Conservation (phyloP, 257 asterid genomes). For the Thymus mandschuricus region DNA sequence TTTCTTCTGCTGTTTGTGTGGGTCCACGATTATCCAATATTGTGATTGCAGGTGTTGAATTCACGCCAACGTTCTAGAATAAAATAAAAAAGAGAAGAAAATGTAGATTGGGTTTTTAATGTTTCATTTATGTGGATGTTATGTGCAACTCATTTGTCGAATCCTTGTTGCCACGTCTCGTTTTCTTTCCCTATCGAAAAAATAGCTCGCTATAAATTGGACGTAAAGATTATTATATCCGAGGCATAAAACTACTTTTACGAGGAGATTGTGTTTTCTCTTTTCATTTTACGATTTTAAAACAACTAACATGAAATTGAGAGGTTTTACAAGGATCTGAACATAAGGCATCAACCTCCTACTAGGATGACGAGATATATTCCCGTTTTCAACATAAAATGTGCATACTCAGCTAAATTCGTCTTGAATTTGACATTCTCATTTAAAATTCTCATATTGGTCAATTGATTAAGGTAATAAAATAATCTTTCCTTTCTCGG, state of each 20-base stretch:
- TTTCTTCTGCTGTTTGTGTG: not conserved
- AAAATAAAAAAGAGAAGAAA: not conserved
- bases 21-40: slow-evolving; percentile 16
- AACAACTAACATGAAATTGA: too few species aligned
- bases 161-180: not conserved
- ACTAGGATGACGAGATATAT: too few species aligned
- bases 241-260: not conserved
- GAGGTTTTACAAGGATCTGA: too few species aligned
- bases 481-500: not conserved
- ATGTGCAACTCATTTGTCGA: not conserved
- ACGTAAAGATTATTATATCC: too few species aligned
- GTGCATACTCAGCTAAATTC: too few species aligned
- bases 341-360: too few species aligned
- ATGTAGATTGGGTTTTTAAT: not conserved
- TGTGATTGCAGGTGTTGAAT: not conserved
- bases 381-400: too few species aligned
- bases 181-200: not conserved
- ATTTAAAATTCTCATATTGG: not conserved
- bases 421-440: too few species aligned
- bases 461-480: not conserved
- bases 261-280: not conserved
- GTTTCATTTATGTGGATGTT: not conserved
- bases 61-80: slow-evolving; percentile 14
- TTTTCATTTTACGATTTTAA: too few species aligned
- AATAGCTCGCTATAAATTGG: too few species aligned